Percentiles rank a stretch among this genome's conserved stretches.
phyloP scores from a whole-genome alignment of 306 rosid species.

The Sechiopsis laciniata region DNA sequence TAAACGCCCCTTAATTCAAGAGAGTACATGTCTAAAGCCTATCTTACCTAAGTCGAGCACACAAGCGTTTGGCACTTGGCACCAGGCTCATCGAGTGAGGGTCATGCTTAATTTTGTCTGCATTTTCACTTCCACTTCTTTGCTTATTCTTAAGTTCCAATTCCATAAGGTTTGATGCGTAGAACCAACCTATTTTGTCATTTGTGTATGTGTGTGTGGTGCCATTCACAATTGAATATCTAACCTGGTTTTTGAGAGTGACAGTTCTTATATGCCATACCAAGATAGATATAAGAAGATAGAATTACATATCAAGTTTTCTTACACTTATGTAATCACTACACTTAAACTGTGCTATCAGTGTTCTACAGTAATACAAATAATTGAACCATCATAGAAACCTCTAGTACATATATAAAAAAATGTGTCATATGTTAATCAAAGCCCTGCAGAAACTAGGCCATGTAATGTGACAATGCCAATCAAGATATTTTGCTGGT shows the following conservation, averaged over 20 bases:
- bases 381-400: neutral
- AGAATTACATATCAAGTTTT: neutral
- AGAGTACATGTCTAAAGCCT: neutral
- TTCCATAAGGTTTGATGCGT: no score
- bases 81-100: neutral
- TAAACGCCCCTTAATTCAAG: neutral
- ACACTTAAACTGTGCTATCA: neutral
- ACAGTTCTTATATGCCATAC: neutral
- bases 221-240: no score
- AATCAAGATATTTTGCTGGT: conserved; percentile 49
- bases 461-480: conserved; percentile 97
- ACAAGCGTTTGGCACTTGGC: neutral
- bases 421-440: conserved; percentile 21
- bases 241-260: no score
- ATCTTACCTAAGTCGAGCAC: neutral
- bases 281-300: neutral
- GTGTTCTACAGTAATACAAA: neutral
- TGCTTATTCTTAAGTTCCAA: no score
- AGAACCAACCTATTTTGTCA: no score
- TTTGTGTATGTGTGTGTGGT: no score
- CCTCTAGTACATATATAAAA: no score
- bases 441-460: conserved; percentile 87
- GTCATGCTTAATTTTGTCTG: neutral
- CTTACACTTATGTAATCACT: neutral
- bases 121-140: neutral